Evolutionary conservation across 176 grass and related monocot species (phyloP), one percentile per base, ranked within the genome.

Genomic region (Cymbopogon citratus): DNA sequence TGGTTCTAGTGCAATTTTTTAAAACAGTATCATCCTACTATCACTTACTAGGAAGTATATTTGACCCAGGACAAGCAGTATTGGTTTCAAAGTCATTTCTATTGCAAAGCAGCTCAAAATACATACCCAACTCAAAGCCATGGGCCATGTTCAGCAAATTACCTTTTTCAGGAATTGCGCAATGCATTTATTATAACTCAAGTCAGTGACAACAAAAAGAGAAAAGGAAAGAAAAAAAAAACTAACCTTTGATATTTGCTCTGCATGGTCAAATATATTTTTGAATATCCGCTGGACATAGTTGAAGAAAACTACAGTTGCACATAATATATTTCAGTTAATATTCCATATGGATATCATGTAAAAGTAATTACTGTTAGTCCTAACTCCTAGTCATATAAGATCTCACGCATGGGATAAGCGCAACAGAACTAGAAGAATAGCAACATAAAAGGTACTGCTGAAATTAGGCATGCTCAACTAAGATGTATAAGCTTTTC

Each of bases 231-330:
- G 49, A 86, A 82, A 83, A 24, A 86, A 82, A 83, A 24, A 71
- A 72, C 88, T 78, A 36, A 98, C 95, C 92, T 95, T 90, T 44
- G 95, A 98, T 71, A 95, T 95, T 91, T 98, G 95, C 84, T 95
- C 95, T 0, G 92, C 87, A 10, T 98, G 92, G 83, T 89, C 90
- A 91, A 98, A 98, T 76, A 98, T 98, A 81, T 93, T 98, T 71
- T 92, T 94, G 76, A 98, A 98, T 83, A 98, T 98, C n/a, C 88
- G 87, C 76, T 51, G 84, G 43, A 98, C 52, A 86, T 98, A 98
- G 69, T 90, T 83, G 71, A 95, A 88, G 76, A 94, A 98, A 91
- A 98, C 95, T 98, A 85, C 87, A 98, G 63, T 70, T 40, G 76
- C 49, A 91, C 77, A 77, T 46, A 85, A 6, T 6, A 59, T 59